These are phyloP conservation scores for Myochromella boudieri DNA, from an alignment of 768 basidiomycete genomes.

Conservation along the genomic window DNA sequence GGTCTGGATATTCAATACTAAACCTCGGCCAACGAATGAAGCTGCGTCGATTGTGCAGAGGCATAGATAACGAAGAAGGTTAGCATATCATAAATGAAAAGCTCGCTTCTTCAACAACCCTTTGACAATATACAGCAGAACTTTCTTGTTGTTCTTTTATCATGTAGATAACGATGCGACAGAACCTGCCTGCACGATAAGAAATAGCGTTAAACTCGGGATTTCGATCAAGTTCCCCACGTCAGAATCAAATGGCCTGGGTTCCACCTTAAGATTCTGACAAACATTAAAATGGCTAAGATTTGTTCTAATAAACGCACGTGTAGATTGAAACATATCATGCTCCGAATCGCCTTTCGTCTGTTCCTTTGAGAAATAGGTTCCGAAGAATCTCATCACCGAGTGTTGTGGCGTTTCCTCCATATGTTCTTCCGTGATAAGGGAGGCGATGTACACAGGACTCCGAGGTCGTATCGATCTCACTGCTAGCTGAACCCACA, in stretches of 20 bases:
- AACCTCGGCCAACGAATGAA: conserved; percentile 2
- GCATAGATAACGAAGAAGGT: conserved; percentile 12
- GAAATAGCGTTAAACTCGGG: background rate
- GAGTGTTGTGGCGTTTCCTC: conserved; percentile 3
- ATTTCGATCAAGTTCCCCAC: background rate
- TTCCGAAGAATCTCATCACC: background rate
- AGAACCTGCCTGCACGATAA: background rate
- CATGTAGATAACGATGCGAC: background rate
- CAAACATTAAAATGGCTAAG: too few species aligned
- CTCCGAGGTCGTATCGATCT: background rate
- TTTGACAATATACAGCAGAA: too few species aligned
- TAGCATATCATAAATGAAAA: background rate
- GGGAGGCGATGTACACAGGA: background rate
- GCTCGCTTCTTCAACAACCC: conserved; percentile 8
- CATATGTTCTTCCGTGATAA: background rate
- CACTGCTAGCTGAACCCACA: too few species aligned
- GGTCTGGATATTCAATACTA: conserved; percentile 5
- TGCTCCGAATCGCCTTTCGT: conserved; percentile 1
- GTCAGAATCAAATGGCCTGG: background rate
- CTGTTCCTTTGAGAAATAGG: background rate
- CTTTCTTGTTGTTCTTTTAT: too few species aligned
- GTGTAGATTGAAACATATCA: conserved; percentile 3
- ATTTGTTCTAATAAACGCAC: too few species aligned
- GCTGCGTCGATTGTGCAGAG: background rate
- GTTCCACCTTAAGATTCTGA: conserved; percentile 3